Base-by-base conservation (phyloP, 83 land plant genomes). In the Picea abies region DNA sequence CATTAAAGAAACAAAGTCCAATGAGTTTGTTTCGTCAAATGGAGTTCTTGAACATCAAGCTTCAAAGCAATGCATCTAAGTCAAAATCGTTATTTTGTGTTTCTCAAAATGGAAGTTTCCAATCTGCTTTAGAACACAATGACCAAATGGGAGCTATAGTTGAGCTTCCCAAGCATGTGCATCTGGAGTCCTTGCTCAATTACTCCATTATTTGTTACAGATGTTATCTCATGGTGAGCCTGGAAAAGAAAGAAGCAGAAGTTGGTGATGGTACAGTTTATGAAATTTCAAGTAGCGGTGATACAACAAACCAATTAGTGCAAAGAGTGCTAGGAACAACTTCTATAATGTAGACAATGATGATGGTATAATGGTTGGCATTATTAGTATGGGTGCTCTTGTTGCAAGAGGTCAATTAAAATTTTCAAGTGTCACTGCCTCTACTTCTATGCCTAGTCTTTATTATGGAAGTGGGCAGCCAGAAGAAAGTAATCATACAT, bases 361-460 rank as follows among this genome's bases (percentile, higher is more conserved):
- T 29, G 29, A 29, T 29, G 29, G 29, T 29, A 29, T 29, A 29
- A 29, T 29, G 29, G 29, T 29, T 29, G 29, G 29, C 29, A 93
- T 96, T 32, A 91, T 86, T 10, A 90, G 95, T 4, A 81, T 97
- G 76, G 99, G 98, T 78, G 96, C 99, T 47, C 82, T 97, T 62
- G 87, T 97, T n/a, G 75, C 90, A 16, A 88, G 92, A 67, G 93
- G 92, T 0, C 92, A 95, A 84, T 61, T 96, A 83, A 96, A 93
- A 81, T 75, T 89, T 79, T 88, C 83, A 23, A 80, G 88, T 23
- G 44, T 8, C 77, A 64, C 63, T 23, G 11, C 80, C 76, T 60
- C 87, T 35, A 65, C 90, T 44, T 84, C 77, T 49, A 44, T 65
- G 9, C 29, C 90, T 69, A 79, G 70, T 56, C 29, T 29, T 0